Percentiles rank a stretch among this genome's conserved stretches.
Evolutionary conservation across 345 rosid genomes (phyloP).

Genomic region (Rhizophora apiculata): DNA sequence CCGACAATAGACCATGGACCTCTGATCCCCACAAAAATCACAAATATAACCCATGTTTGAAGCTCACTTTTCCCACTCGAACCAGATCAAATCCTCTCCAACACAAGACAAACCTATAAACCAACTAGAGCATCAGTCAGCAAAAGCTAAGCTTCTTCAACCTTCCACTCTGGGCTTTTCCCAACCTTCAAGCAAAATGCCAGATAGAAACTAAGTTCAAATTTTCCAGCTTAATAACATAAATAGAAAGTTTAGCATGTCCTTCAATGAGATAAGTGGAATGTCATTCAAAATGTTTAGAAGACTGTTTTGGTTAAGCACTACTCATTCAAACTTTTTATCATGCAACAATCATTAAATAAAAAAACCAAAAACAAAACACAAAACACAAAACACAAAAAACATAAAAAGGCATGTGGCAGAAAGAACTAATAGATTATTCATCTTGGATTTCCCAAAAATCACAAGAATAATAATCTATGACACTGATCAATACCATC

Average conservation of each 20-base stretch:
- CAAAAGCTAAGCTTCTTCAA: constrained; percentile 18
- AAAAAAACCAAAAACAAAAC: too few relatives aligned
- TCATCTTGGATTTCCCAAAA: too few relatives aligned
- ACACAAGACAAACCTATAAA: constrained; percentile 10
- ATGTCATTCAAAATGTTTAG: not conserved
- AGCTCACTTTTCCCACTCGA: not conserved
- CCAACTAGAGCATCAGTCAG: constrained; percentile 23
- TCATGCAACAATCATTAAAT: too few relatives aligned
- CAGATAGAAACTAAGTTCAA: not conserved
- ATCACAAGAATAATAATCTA: too few relatives aligned
- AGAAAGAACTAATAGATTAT: too few relatives aligned
- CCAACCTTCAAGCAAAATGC: constrained; percentile 20
- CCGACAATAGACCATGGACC: constrained; percentile 87
- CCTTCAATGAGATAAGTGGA: not conserved
- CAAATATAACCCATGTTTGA: constrained; percentile 77
- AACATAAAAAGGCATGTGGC: too few relatives aligned
- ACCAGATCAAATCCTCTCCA: constrained; percentile 19
- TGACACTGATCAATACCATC: too few relatives aligned
- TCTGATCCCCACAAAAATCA: constrained; percentile 90
- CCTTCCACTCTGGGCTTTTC: constrained; percentile 1
- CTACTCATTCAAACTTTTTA: too few relatives aligned
- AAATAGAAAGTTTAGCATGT: not conserved
- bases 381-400: too few relatives aligned
- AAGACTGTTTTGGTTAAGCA: too few relatives aligned
- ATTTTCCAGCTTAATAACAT: not conserved